Evolutionary conservation across 345 rosid genomes (phyloP).

Genomic region (Kandelia obovata): DNA sequence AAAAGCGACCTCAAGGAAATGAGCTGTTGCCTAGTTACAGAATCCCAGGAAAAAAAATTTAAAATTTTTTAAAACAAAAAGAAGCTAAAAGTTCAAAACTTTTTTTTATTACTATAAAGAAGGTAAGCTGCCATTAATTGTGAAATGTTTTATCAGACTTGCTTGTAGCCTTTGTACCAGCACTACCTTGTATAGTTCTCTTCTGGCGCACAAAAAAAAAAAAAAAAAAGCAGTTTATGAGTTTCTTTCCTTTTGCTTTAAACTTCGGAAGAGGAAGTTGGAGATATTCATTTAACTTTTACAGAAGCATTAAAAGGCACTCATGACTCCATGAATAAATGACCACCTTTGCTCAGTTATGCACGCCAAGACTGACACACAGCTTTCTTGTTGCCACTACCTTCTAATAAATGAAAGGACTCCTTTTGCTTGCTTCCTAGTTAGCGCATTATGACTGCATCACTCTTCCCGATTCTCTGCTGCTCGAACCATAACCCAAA

Average conservation of each 20-base stretch:
- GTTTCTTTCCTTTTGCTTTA: conserved; percentile 12
- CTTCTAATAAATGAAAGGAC: conserved; percentile 23
- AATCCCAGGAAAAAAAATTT: neutral
- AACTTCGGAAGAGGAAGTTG: conserved; percentile 13
- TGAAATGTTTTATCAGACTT: conserved; percentile 9
- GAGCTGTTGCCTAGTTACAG: conserved; percentile 18
- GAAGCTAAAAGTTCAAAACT: too few species aligned
- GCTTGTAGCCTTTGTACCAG: neutral
- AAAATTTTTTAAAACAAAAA: neutral
- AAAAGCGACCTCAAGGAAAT: conserved; percentile 20
- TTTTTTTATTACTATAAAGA: too few species aligned
- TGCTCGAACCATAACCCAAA: neutral
- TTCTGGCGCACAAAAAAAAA: neutral
- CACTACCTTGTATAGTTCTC: conserved; percentile 3
- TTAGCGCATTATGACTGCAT: conserved; percentile 10
- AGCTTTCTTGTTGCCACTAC: conserved; percentile 24
- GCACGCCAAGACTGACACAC: conserved; percentile 53
- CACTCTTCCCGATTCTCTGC: neutral
- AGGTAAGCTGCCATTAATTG: neutral
- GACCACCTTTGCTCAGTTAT: conserved; percentile 31
- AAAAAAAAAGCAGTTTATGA: neutral
- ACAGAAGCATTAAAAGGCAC: conserved; percentile 19
- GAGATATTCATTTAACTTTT: conserved; percentile 18
- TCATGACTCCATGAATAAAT: conserved; percentile 12
- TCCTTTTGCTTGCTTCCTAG: conserved; percentile 26